Conservation (phyloP, 2,329 filamentous ascomycete species). For the Annulohypoxylon truncatum region DNA sequence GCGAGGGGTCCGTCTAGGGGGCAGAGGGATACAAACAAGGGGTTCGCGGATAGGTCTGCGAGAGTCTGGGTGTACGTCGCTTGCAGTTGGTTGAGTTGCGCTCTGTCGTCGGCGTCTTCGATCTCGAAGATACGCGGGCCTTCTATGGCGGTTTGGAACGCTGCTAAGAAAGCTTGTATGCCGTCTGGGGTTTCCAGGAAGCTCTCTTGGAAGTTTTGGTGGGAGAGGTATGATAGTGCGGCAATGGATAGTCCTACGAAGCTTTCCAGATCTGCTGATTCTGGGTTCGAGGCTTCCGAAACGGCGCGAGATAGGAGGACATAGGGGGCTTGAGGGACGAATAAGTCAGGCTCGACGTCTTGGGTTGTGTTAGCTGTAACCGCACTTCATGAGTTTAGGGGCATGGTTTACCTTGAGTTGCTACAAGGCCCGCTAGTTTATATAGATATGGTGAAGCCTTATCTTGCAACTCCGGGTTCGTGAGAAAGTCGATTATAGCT, state of each 20-base stretch:
- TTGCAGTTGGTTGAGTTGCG: slow-evolving; percentile 61
- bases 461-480: slow-evolving; percentile 55
- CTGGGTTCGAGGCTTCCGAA: slow-evolving; percentile 44
- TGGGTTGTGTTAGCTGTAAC: slow-evolving; percentile 34
- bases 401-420: slow-evolving; percentile 58
- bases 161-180: slow-evolving; percentile 59
- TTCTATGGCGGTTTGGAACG: slow-evolving; percentile 62
- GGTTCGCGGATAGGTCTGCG: slow-evolving; percentile 63
- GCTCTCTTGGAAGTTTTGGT: slow-evolving; percentile 62
- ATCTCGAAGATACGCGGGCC: slow-evolving; percentile 56
- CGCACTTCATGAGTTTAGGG: neutral
- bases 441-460: slow-evolving; percentile 60
- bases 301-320: slow-evolving; percentile 63
- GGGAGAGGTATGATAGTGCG: slow-evolving; percentile 66
- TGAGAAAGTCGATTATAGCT: slow-evolving; percentile 62
- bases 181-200: slow-evolving; percentile 57
- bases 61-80: slow-evolving; percentile 63
- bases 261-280: slow-evolving; percentile 62
- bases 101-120: slow-evolving; percentile 59
- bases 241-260: slow-evolving; percentile 64
- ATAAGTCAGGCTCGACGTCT: slow-evolving; percentile 60
- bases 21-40: slow-evolving; percentile 58
- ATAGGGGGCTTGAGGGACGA: slow-evolving; percentile 60
- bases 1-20: slow-evolving; percentile 58
- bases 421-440: slow-evolving; percentile 67